Evolutionary conservation across 208 protist genomes (phyloP).

Genomic region (Blastocrithidia nonstop): DNA sequence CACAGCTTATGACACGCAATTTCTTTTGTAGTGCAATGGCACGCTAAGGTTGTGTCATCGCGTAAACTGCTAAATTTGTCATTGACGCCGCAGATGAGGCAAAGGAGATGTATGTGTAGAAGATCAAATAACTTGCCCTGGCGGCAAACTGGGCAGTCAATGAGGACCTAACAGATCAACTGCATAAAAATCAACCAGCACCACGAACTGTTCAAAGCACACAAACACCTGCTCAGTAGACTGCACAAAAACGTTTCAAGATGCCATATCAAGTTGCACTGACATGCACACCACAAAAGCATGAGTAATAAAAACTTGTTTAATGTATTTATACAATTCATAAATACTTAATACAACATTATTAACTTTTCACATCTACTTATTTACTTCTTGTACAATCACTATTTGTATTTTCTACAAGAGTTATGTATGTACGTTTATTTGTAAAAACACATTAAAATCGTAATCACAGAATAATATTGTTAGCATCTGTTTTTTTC

Average conservation of each 20-base stretch:
- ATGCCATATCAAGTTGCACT: constrained; percentile 55
- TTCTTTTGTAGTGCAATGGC: constrained; percentile 33
- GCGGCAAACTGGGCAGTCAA: constrained; percentile 28
- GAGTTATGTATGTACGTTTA: no score
- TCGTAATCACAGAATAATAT: no score
- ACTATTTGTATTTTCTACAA: no score
- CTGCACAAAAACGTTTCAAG: constrained; percentile 27
- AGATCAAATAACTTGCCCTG: constrained; percentile 31
- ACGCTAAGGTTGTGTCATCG: constrained; percentile 39
- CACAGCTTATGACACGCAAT: constrained; percentile 36
- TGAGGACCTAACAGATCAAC: constrained; percentile 11
- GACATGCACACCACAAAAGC: no score
- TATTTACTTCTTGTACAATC: no score
- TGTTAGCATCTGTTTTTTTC: no score
- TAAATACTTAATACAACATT: no score
- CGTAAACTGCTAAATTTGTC: constrained; percentile 86
- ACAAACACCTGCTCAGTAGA: constrained; percentile 23
- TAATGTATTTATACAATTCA: no score
- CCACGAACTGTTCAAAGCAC: constrained; percentile 6
- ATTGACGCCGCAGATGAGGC: constrained; percentile 61
- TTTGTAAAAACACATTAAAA: no score
- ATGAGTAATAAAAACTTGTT: no score
- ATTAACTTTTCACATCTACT: no score
- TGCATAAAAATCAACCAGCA: constrained; percentile 42
- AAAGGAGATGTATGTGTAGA: constrained; percentile 52